Evolutionary conservation across 306 rosid species (phyloP), one percentile per base, ranked within the genome.

Genomic region (Carpinus viminea): DNA sequence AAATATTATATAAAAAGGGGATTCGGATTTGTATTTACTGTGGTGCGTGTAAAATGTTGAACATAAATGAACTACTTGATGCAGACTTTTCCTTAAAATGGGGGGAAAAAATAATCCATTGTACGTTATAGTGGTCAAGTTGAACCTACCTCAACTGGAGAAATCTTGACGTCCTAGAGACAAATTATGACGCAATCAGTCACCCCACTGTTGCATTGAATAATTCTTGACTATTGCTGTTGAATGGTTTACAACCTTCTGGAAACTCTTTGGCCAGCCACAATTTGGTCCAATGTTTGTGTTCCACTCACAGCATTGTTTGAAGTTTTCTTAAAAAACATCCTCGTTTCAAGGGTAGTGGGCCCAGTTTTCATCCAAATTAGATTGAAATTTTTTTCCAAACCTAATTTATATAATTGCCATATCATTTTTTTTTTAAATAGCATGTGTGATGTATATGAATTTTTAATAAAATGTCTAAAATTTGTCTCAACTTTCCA

Each of bases 131-230:
- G 82, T 12, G 62, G 82, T 82, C 81, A 73, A 82, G 48, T 70
- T 68, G 41, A 72, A 12, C 85, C 79, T 78, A 69, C 86, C 53
- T 60, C 83, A 50, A 59, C 79, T 24, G 53, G 24, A 28, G 21
- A 59, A 47, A 8, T 60, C 66, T 13, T 26, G 31, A 69, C 74
- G 31, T 77, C 57, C 80, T 60, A 70, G 73, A 76, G 51, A 81
- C 57, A 17, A 43, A 51, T 3, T 61, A 74, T 53, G 41, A 74
- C 74, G 62, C 34, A 36, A 4, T 46, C 45, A n/a, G 24, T 43
- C 54, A n/a, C 45, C 41, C 12, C 43, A 24, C 26, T 43, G 50
- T 41, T 68, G 73, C 6, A 17, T 57, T 26, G 53, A 51, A 78
- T 64, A 62, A 38, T 73, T 45, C 52, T 76, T 43, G 55, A 24